Evolutionary conservation across 139 green algal species (phyloP), one percentile per base, ranked within the genome.

Genomic region (Yamagishiella unicocca): DNA sequence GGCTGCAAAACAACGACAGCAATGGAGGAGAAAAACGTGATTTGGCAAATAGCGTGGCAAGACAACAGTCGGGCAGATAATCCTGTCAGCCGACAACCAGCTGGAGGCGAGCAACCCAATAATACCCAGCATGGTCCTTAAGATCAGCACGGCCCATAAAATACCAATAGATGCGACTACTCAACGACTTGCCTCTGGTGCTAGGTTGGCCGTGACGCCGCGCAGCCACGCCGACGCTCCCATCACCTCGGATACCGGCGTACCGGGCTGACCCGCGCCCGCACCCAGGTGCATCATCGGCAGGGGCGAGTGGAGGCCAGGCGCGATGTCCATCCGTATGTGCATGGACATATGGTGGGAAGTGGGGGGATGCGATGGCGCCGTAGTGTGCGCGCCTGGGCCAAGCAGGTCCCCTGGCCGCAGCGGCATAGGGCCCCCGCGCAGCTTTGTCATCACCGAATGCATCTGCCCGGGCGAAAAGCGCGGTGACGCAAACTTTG

Each of bases 201-300:
- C 8, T 5, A 87, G 35, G 38, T 17, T 80, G 31, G 33, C 27
- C 0, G 75, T 86, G 35, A 93, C 24, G 76, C 86, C 61, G 0
- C 85, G 87, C 66, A 96, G 90, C 94, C 94, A 96, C 1, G 88
- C 61, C 0, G 92, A 75, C 3, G 90, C 78, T 1, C 85, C 87
- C 91, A 96, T 91, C 29, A 89, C 72, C 40, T 93, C 85, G 1
- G 85, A 91, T n/a, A 96, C 79, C 6, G 94, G 94, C 0, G 94
- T 95, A 0, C 61, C 72, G 3, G 64, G 78, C 43, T 58, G 70
- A 0, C 61, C 82, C 2, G 85, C 67, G 5, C 24, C 58, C 21
- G 4, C 31, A 7, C 79, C 79, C 0, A 92, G 64, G 14, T 90
- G 84, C 85, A 92, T 88, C 33, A 90, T 82, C 0, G 91, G 91